Conservation (phyloP, 768 basidiomycete species). For the Multifurca ochricompacta region DNA sequence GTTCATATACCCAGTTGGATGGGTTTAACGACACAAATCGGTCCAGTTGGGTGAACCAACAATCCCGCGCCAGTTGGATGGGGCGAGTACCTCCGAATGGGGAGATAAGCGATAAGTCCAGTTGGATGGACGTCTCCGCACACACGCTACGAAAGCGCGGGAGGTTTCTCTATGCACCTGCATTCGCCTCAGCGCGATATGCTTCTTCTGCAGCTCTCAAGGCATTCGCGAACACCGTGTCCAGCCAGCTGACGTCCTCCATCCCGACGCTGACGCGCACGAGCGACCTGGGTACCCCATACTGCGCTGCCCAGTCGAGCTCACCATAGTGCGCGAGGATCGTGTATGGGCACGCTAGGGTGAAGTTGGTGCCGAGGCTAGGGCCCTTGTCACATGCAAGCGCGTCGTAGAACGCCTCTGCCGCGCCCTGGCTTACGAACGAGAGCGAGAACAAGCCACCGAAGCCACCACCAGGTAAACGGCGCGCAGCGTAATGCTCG, state of each 20-base stretch:
- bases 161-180: background rate
- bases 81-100: background rate
- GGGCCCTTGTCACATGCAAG: constrained; percentile 86
- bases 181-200: background rate
- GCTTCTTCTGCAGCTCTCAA: constrained; percentile 61
- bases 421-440: constrained; percentile 63
- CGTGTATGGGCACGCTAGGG: constrained; percentile 88
- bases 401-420: constrained; percentile 76
- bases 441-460: constrained; percentile 86
- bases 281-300: constrained; percentile 75
- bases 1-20: constrained; percentile 20
- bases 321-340: constrained; percentile 87
- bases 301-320: constrained; percentile 84
- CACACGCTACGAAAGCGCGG: background rate
- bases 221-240: constrained; percentile 54
- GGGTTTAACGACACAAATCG: background rate
- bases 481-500: constrained; percentile 63
- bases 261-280: constrained; percentile 90
- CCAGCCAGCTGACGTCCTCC: constrained; percentile 57
- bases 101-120: background rate
- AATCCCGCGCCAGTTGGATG: too few relatives aligned
- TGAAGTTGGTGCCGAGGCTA: constrained; percentile 91
- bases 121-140: constrained; percentile 18
- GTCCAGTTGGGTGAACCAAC: too few relatives aligned
- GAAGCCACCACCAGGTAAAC: constrained; percentile 37